phyloP scores from a whole-genome alignment of 192 early-diverging fungal genomes.

The Entomortierella parvispora region DNA sequence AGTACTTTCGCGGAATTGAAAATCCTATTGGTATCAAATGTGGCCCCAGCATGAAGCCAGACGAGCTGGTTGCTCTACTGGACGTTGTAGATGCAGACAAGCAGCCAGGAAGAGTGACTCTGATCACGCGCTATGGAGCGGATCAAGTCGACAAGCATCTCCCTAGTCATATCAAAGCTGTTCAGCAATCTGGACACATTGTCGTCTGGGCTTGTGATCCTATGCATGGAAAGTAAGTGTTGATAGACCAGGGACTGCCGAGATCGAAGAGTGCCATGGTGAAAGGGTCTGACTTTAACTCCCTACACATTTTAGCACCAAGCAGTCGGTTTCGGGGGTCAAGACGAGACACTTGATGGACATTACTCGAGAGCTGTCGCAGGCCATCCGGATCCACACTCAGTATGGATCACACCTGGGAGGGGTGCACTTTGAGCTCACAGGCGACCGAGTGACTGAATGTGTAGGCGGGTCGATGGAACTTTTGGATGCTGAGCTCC shows the following conservation, averaged over 20 bases:
- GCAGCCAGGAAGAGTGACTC: constrained; percentile 89
- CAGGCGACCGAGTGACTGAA: constrained; percentile 93
- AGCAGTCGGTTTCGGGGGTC: constrained; percentile 76
- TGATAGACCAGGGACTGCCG: too few relatives aligned
- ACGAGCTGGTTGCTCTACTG: constrained; percentile 82
- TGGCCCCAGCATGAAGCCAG: constrained; percentile 87
- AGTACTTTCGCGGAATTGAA: constrained; percentile 93
- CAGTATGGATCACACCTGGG: constrained; percentile 73
- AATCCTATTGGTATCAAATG: constrained; percentile 98
- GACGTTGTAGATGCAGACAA: constrained; percentile 86
- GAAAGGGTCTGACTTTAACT: too few relatives aligned
- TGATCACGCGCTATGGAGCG: constrained; percentile 94
- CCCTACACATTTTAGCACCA: constrained; percentile 62
- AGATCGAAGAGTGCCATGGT: too few relatives aligned
- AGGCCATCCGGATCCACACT: constrained; percentile 84
- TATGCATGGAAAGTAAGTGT: constrained; percentile 90
- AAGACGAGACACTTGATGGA: constrained; percentile 92
- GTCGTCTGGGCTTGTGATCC: constrained; percentile 97
- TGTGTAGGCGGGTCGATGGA: constrained; percentile 96
- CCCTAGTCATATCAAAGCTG: constrained; percentile 88
- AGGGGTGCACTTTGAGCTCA: constrained; percentile 95
- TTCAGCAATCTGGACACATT: constrained; percentile 80
- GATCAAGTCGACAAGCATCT: constrained; percentile 82
- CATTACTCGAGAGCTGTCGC: constrained; percentile 86
- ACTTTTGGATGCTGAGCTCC: constrained; percentile 80